Evolutionary conservation across 768 basidiomycete genomes (phyloP).

Genomic region (Austroboletus eburneus): DNA sequence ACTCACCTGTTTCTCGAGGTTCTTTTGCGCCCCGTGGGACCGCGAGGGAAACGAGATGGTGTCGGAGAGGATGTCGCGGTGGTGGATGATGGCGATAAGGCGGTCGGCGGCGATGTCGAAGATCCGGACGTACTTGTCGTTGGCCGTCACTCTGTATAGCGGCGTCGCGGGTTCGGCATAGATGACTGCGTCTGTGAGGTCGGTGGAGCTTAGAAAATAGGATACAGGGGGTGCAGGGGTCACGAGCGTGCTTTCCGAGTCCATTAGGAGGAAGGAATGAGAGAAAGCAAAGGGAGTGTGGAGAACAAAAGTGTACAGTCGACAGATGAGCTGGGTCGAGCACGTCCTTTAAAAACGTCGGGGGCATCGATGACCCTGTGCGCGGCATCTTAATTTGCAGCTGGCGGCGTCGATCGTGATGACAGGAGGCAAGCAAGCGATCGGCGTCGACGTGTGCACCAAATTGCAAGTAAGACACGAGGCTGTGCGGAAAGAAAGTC

Average conservation of each 20-base stretch:
- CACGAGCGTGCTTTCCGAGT: constrained; percentile 28
- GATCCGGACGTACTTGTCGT: constrained; percentile 18
- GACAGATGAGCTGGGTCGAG: no score
- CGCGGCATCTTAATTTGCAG: no score
- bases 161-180: constrained; percentile 17
- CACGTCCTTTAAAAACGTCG: no score
- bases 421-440: no score
- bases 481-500: no score
- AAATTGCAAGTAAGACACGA: no score
- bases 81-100: constrained; percentile 24
- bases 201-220: constrained; percentile 24
- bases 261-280: constrained; percentile 15
- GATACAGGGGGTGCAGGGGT: constrained; percentile 19
- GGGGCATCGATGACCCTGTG: background rate
- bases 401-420: no score
- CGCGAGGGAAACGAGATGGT: constrained; percentile 26
- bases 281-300: background rate
- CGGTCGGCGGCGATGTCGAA: constrained; percentile 10
- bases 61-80: constrained; percentile 24
- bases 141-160: constrained; percentile 23
- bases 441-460: no score
- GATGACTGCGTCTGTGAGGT: constrained; percentile 16
- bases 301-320: no score
- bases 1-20: constrained; percentile 3
- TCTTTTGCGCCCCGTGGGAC: background rate